Conservation (phyloP, 2,329 filamentous ascomycete species). For the Fonsecaea nubica region DNA sequence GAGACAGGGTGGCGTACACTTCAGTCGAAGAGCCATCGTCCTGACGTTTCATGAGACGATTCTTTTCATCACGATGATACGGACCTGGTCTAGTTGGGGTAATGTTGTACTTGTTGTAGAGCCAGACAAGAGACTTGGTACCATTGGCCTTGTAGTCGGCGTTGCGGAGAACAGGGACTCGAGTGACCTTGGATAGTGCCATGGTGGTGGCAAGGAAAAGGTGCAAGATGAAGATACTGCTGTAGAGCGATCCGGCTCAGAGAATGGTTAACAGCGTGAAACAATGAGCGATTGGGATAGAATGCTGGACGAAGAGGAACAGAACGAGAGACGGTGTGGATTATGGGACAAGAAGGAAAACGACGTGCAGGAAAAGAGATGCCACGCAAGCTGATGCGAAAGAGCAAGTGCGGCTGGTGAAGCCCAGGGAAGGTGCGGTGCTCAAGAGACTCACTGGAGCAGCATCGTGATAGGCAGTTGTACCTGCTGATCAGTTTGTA, state of each 20-base stretch:
- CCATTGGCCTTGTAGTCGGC: conserved; percentile 65
- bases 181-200: conserved; percentile 44
- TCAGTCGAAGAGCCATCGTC: conserved; percentile 19
- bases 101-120: conserved; percentile 68
- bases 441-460: not conserved
- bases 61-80: conserved; percentile 60
- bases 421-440: not conserved
- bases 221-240: conserved; percentile 11
- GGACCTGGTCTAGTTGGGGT: conserved; percentile 68
- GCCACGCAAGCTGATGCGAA: not conserved
- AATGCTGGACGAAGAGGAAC: not conserved
- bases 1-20: conserved; percentile 24
- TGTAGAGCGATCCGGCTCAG: conserved; percentile 8
- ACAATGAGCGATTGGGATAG: not conserved
- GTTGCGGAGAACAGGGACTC: conserved; percentile 62
- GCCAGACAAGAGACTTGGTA: conserved; percentile 67
- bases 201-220: conserved; percentile 42
- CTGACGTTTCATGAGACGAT: conserved; percentile 41
- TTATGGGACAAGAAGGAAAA: not conserved
- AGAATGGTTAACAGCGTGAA: not conserved
- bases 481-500: not conserved
- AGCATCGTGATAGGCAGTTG: not conserved
- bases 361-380: not conserved
- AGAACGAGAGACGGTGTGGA: not conserved
- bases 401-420: not conserved